Conservation (phyloP, 2,329 filamentous ascomycete species). For the Trichoderma arundinaceum region DNA sequence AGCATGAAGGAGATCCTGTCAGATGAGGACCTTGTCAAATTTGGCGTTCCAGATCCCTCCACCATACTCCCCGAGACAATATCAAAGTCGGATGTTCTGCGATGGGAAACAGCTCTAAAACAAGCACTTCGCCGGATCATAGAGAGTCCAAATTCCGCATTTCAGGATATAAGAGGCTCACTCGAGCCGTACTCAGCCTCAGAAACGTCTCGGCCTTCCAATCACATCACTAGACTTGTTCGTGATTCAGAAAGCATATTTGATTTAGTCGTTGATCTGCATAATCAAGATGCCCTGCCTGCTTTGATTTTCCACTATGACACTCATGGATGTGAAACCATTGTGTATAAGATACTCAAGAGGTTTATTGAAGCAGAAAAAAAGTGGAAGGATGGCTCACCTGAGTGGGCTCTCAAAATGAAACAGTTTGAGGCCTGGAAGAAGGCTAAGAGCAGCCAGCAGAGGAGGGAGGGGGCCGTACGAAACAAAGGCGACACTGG, state of each 20-base stretch:
- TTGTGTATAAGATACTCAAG: conserved; percentile 57
- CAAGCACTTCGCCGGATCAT: conserved; percentile 65
- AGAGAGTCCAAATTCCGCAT: conserved; percentile 52
- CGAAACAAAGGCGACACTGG: neutral
- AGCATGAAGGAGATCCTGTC: conserved; percentile 19
- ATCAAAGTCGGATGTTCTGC: conserved; percentile 67
- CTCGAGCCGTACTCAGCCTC: conserved; percentile 41
- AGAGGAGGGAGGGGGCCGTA: conserved; percentile 36
- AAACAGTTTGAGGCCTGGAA: conserved; percentile 22
- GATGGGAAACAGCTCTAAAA: conserved; percentile 70
- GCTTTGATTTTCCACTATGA: conserved; percentile 82
- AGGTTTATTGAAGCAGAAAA: conserved; percentile 51
- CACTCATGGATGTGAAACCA: conserved; percentile 65
- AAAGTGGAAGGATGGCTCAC: conserved; percentile 61
- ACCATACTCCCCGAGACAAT: conserved; percentile 57
- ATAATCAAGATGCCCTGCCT: conserved; percentile 69
- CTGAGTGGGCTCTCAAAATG: conserved; percentile 46
- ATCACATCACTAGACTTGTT: neutral
- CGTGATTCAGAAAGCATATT: conserved; percentile 41
- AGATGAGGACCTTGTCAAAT: conserved; percentile 4
- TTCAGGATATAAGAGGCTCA: conserved; percentile 52
- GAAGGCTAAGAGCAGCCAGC: conserved; percentile 48
- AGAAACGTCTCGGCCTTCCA: neutral
- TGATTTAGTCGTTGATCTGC: conserved; percentile 64
- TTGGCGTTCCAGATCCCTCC: neutral